A percentile compares a stretch with the other conserved stretches of the same genome.
Evolutionary conservation across 495 filamentous ascomycete species (phyloP).

Genomic region (Talaromyces proteolyticus): DNA sequence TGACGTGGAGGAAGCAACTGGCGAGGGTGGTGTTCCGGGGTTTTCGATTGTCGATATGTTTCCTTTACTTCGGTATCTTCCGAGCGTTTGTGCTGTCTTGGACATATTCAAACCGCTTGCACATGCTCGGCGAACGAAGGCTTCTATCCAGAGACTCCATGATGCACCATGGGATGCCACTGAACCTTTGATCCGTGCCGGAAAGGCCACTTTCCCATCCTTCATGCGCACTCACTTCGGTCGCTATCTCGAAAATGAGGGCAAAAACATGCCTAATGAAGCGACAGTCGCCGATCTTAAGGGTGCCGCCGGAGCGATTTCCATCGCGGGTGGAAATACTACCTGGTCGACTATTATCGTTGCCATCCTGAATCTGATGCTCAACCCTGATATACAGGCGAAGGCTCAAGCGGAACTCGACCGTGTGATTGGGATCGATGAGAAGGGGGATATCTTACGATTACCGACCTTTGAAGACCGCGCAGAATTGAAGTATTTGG

Average conservation of each 20-base stretch:
- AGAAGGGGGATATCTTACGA: too few species aligned
- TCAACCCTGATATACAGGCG: conserved; percentile 32
- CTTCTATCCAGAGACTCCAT: conserved; percentile 11
- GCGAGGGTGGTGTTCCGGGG: conserved; percentile 35
- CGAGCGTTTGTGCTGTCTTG: neutral
- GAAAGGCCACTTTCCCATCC: too few species aligned
- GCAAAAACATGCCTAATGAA: conserved; percentile 21
- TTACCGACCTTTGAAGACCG: conserved; percentile 15
- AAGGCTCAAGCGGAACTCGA: conserved; percentile 43
- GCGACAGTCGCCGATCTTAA: conserved; percentile 39
- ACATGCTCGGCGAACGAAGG: conserved; percentile 23
- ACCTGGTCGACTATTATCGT: conserved; percentile 12
- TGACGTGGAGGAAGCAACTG: conserved; percentile 34
- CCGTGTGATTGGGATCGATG: conserved; percentile 12
- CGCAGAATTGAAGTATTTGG: conserved; percentile 21
- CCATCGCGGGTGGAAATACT: conserved; percentile 46
- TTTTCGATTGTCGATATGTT: conserved; percentile 39
- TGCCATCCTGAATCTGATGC: conserved; percentile 19
- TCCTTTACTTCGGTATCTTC: conserved; percentile 16
- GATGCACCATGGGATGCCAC: too few species aligned
- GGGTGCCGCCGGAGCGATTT: conserved; percentile 41
- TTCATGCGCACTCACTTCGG: too few species aligned
- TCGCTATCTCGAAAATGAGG: too few species aligned
- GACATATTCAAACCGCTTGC: conserved; percentile 15
- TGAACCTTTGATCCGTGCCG: too few species aligned